Evolutionary conservation across 352 stramenopile genomes (phyloP), one percentile per base, ranked within the genome.

Genomic region (Thraustochytrium striatum): DNA sequence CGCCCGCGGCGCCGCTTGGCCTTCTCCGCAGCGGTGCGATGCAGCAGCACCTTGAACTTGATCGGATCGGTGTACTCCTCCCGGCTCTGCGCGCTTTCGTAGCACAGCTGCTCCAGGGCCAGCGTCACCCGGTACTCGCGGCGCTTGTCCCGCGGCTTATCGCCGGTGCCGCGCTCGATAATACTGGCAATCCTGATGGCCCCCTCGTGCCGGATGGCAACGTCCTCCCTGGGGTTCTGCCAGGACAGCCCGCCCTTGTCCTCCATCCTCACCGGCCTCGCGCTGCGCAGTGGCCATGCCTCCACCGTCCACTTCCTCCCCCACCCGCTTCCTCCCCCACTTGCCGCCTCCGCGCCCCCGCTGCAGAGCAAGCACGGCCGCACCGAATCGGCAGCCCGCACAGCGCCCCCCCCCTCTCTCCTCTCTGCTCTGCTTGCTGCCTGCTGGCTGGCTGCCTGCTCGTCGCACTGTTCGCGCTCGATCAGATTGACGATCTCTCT

Each of bases 51-150:
- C 30, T 75, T 43, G 50, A 75, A 75, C 19, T 19, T 11, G 25
- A 39, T 30, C 28, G 65, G 2, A 28, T 75, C 65, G 50, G 65
- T 61, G 50, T 55, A 75, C 36, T 75, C 65, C 36, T 75, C 39
- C 19, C 50, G 43, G 5, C 5, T 68, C 30, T 65, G 32, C 9
- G 65, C 65, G 32, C 11, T 33, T 21, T 25, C 9, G 32, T 75
- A 75, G 65, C 65, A 75, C 30, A 75, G 65, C 13, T 75, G 65
- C 30, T 75, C 65, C 19, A 75, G 52, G 13, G 65, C 65, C n/a
- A 75, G 33, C 33, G 61, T 39, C 16, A 75, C 65, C 19, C 65
- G 32, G 65, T 75, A 75, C 47, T 75, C 65, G 43, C 65, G 43
- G 8, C 52, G 25, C 21, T 75, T 43, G 39, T 75, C 65, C 1